Evolutionary conservation across 345 rosid genomes (phyloP).

Genomic region (Eucalyptus pauciflora): DNA sequence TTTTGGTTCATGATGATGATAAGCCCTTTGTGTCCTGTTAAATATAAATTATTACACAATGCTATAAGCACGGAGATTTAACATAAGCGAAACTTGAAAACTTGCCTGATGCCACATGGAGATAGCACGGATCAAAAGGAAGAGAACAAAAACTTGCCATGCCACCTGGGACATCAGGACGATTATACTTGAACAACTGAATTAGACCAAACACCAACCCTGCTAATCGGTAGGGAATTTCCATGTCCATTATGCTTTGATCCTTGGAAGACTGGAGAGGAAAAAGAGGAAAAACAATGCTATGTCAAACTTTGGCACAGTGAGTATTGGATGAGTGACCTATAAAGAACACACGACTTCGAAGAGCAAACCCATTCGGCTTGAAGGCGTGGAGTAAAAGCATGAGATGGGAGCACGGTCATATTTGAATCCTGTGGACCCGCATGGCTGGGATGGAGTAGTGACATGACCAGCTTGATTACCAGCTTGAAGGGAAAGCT

Average conservation of each 20-base stretch:
- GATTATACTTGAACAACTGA: slow-evolving; percentile 43
- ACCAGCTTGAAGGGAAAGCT: background rate
- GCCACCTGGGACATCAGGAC: slow-evolving; percentile 48
- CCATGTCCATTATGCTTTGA: slow-evolving; percentile 63
- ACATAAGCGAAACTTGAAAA: background rate
- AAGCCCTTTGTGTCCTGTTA: background rate
- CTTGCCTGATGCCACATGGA: slow-evolving; percentile 55
- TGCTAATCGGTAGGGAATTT: slow-evolving; percentile 50
- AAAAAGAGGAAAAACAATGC: background rate
- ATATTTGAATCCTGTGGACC: background rate
- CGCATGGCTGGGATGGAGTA: background rate
- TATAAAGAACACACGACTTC: background rate
- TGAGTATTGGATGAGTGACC: background rate
- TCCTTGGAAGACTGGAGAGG: slow-evolving; percentile 51
- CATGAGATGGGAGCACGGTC: slow-evolving; percentile 25
- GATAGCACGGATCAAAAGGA: slow-evolving; percentile 36
- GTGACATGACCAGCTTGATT: background rate
- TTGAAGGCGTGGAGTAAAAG: slow-evolving; percentile 59
- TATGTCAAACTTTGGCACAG: background rate
- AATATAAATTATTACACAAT: slow-evolving; percentile 4
- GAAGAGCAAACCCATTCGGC: slow-evolving; percentile 35
- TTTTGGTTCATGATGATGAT: slow-evolving; percentile 81
- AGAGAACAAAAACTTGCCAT: slow-evolving; percentile 51
- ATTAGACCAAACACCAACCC: slow-evolving; percentile 38
- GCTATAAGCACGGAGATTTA: background rate